phyloP scores from a whole-genome alignment of 169 alveolate genomes.

The Plasmodium falciparum region DNA sequence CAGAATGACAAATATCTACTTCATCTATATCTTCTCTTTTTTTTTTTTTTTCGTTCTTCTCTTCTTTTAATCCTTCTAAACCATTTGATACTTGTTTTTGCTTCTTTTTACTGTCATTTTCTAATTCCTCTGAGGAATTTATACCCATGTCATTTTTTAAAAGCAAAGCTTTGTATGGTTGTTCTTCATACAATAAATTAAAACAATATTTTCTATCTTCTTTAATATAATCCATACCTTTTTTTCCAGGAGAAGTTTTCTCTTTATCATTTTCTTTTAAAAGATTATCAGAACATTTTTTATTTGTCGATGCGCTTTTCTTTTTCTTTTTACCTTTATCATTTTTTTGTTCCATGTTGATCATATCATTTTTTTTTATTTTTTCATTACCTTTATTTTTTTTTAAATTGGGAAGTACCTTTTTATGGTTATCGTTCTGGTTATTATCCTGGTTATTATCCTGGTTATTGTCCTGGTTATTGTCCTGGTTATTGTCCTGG shows the following conservation, averaged over 20 bases:
- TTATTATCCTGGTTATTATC: neutral
- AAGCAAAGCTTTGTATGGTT: slow-evolving; percentile 58
- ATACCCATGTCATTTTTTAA: slow-evolving; percentile 4
- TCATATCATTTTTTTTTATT: neutral
- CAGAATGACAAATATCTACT: neutral
- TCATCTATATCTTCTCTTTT: neutral
- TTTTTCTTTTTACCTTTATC: neutral
- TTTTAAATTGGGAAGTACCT: neutral
- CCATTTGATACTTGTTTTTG: neutral
- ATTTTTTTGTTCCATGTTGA: neutral
- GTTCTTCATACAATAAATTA: slow-evolving; percentile 28
- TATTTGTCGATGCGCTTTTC: neutral
- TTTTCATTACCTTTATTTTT: neutral
- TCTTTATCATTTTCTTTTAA: neutral
- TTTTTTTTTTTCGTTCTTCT: neutral
- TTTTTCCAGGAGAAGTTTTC: neutral
- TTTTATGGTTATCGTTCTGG: neutral
- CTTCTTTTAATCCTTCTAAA: neutral
- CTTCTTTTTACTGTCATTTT: neutral
- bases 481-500: too few species aligned
- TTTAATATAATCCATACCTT: slow-evolving; percentile 22
- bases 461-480: neutral
- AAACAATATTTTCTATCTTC: slow-evolving; percentile 37
- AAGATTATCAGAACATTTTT: neutral
- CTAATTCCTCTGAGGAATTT: slow-evolving; percentile 16